Base-by-base conservation (phyloP, 345 rosid genomes). In the Citrus sinensis region DNA sequence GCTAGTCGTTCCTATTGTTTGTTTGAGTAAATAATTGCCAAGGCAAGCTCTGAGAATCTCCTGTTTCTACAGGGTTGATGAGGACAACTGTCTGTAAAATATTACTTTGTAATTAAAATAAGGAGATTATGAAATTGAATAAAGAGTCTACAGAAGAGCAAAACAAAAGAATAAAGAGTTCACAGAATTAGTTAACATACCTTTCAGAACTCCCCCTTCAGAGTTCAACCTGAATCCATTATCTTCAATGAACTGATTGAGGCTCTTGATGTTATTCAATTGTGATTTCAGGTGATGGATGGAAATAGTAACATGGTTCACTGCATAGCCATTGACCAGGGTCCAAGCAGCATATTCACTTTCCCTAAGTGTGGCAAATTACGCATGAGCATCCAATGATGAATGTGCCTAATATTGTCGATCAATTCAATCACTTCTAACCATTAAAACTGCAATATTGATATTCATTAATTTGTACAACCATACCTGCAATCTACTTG, bases 281-380 rank as follows among this genome's bases (percentile, higher is more conserved):
- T 85, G 88, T 54, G 93, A 88, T 82, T 91, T 91, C 65, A 95
- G 86, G 75, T 77, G 86, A 83, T 95, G 99, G 65, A 85, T 82
- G 6, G 98, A 90, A 29, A 95, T 91, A 1, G 99, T 91, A 51
- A 93, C 91, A 86, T 95, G 99, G 85, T 95, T 95, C 79, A 95
- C 80, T 5, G 96, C 92, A 86, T 92, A 93, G 34, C 99, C 99
- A 80, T 95, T 88, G 78, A 91, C 88, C 49, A 95, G 93, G 25
- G 94, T 88, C 98, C 99, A 95, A 51, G 98, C 99, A 80, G 90
- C 98, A 88, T 86, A 92, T 82, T 94, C 98, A 74, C 94, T 95
- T 88, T 93, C 98, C 84, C 98, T 94, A 74, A 22, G 35, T 14
- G 76, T 32, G 16, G 78, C n/a, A 59, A 64, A 35, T 30, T 60